phyloP scores from a whole-genome alignment of 2,329 filamentous ascomycete genomes.

The Ophiostoma piceae region DNA sequence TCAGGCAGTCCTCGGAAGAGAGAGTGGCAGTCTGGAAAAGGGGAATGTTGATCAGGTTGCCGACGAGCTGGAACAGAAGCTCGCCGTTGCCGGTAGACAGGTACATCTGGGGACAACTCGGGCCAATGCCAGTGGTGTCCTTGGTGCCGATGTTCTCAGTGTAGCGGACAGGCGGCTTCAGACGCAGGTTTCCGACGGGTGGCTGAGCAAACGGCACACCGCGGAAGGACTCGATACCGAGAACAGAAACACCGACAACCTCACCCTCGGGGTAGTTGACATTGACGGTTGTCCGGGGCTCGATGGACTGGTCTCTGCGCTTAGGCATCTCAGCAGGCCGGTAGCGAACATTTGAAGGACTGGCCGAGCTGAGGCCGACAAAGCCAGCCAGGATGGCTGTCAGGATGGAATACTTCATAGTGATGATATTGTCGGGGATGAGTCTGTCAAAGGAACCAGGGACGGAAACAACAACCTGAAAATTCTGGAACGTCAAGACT shows the following conservation, averaged over 20 bases:
- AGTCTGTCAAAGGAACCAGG: not conserved
- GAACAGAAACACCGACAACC: conserved; percentile 15
- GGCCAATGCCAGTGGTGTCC: conserved; percentile 52
- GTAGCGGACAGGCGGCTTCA: conserved; percentile 59
- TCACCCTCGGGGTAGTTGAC: conserved; percentile 25
- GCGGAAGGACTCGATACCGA: conserved; percentile 61
- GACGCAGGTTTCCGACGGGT: conserved; percentile 59
- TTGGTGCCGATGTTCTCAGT: conserved; percentile 57
- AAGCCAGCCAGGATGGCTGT: not conserved
- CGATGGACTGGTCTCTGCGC: not conserved
- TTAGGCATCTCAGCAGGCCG: conserved; percentile 4
- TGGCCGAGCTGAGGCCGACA: not conserved
- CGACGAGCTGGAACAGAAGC: conserved; percentile 42
- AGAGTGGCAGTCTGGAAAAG: conserved; percentile 47
- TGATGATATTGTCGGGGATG: not conserved
- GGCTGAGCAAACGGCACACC: conserved; percentile 72
- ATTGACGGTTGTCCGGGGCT: conserved; percentile 10
- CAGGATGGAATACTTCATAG: not conserved
- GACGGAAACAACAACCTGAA: not conserved
- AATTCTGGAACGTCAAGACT: not conserved
- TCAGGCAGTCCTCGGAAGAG: conserved; percentile 60
- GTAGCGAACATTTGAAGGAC: not conserved
- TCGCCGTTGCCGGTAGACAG: conserved; percentile 49
- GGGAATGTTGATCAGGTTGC: conserved; percentile 44
- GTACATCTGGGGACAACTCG: conserved; percentile 67